Evolutionary conservation across 441 rosid species (phyloP), one percentile per base, ranked within the genome.

Genomic region (Mallotus repandus): DNA sequence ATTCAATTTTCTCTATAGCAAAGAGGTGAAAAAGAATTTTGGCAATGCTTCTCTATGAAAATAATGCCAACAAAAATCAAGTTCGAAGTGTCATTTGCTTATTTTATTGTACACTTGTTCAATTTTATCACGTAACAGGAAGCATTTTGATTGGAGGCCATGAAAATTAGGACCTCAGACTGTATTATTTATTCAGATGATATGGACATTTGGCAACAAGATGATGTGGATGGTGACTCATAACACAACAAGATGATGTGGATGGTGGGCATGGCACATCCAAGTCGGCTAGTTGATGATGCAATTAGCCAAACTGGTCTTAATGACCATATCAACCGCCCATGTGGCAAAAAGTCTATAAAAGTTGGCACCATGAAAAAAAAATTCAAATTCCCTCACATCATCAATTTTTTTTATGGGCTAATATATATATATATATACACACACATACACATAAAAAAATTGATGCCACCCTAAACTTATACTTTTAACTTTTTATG

Each of bases 151-250:
- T 49, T 11, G 66, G 46, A 38, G 49, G 21, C 1, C 12, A 13
- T 32, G 49, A 38, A 38, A 62, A 35, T 21, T 38, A 35, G 22
- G 21, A 49, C 16, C 11, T 49, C 11, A 49, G 9, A 38, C 29
- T 54, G 1, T 54, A 54, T 7, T 54, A 64, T 43, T n/a, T 2
- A 64, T 41, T n/a, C 4, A n/a, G 11, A n/a, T 60, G 63, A 35
- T 5, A 1, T 9, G 52, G 11, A 38, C 41, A 38, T 38, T 38
- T 38, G 41, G 41, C 55, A 50, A 4, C 15, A 50, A 29, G 38
- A 64, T 74, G 73, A 79, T 49, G 66, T 71, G 77, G 78, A 54
- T 11, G 66, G 69, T 56, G 75, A 38, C 18, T 1, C n/a, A 59
- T 21, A 59, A n/a, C 43, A 41, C 41, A 16, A 38, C 0, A 48